Evolutionary conservation across 768 basidiomycete genomes (phyloP).

Genomic region (Collybiopsis luxurians): DNA sequence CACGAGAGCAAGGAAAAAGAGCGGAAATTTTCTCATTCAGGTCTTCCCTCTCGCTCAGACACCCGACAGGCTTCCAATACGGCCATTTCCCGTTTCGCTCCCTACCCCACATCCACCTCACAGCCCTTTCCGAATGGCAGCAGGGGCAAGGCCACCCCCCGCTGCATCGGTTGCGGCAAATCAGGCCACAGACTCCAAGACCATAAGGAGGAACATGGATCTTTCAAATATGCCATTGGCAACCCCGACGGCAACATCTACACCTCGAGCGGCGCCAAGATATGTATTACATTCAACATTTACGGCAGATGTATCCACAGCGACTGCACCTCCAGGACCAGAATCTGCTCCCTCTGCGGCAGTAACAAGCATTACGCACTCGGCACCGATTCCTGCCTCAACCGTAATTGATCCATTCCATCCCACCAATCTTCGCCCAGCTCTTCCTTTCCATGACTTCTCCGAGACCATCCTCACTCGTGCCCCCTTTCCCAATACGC

Average conservation of each 20-base stretch:
- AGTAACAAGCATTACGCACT: neutral
- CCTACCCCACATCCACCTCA: neutral
- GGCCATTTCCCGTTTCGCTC: neutral
- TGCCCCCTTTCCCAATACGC: neutral
- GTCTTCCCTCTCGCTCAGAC: too few relatives aligned
- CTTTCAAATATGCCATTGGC: neutral
- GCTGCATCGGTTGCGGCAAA: neutral
- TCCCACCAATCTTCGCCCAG: neutral
- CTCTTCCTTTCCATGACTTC: neutral
- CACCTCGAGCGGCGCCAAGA: neutral
- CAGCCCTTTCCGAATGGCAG: neutral
- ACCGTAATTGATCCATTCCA: neutral
- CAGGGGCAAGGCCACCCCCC: neutral
- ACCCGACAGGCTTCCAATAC: neutral
- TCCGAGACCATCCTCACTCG: neutral
- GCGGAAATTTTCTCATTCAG: too few relatives aligned
- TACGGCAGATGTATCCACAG: too few relatives aligned
- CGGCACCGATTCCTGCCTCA: neutral
- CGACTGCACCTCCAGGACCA: neutral
- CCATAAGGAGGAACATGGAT: neutral
- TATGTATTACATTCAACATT: too few relatives aligned
- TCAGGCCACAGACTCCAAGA: neutral
- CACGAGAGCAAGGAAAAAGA: too few relatives aligned
- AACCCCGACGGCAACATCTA: neutral
- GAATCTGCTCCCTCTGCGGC: neutral